Conservation (phyloP, 1,284 basidiomycete species). For the Ceratobasidium sp. region DNA sequence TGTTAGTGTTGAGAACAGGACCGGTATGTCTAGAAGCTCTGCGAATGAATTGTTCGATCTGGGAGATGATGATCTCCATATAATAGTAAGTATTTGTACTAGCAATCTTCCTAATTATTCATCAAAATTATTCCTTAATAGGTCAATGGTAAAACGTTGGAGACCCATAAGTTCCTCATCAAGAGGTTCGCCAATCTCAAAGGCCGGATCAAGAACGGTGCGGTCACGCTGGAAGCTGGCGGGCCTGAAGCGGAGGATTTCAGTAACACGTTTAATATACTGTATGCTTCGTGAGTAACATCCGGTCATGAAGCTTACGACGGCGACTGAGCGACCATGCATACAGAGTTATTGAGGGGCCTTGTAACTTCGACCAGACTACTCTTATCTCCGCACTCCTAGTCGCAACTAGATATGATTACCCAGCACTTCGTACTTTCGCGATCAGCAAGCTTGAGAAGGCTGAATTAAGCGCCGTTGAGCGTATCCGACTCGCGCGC, state of each 20-base stretch:
- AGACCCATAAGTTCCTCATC: conserved; percentile 16
- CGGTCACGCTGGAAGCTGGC: neutral
- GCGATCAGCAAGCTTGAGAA: conserved; percentile 15
- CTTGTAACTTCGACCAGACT: conserved; percentile 2
- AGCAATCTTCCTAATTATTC: no score
- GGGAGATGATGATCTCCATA: conserved; percentile 15
- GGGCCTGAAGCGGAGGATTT: neutral
- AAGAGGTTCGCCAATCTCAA: conserved; percentile 20
- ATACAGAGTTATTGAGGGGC: neutral
- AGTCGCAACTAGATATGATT: neutral
- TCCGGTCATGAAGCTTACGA: neutral
- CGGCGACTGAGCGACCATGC: no score
- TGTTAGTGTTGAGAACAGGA: no score
- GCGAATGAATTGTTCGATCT: neutral
- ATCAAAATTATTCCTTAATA: neutral
- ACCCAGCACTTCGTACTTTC: conserved; percentile 1
- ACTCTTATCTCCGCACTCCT: neutral
- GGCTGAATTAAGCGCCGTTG: neutral
- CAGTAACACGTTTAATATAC: conserved; percentile 20
- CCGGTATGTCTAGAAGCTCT: no score
- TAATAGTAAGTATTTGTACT: neutral
- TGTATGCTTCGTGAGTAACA: conserved; percentile 21
- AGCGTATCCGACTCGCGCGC: conserved; percentile 19
- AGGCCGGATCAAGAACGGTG: conserved; percentile 6
- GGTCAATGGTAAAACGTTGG: conserved; percentile 18